Evolutionary conservation across 805 yeast genomes (phyloP).

Genomic region (Maudiozyma pseudohumilis): DNA sequence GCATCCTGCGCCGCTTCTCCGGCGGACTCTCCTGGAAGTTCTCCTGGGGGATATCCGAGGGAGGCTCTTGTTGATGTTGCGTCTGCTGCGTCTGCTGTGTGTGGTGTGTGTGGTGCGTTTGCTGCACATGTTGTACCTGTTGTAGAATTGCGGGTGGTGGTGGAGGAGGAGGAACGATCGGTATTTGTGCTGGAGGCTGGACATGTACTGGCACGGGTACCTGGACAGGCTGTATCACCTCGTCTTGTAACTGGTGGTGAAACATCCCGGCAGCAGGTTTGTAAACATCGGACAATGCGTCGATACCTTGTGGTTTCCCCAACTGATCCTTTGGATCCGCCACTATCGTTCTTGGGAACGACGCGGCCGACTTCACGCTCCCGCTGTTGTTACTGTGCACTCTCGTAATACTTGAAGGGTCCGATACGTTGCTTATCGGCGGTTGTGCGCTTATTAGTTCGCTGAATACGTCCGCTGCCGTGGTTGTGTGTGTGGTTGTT

Average conservation of each 20-base stretch:
- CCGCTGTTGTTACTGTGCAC: too few relatives aligned
- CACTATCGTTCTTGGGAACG: too few relatives aligned
- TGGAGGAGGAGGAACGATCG: too few relatives aligned
- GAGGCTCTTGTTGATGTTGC: too few relatives aligned
- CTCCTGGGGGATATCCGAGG: too few relatives aligned
- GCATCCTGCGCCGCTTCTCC: slow-evolving; percentile 1
- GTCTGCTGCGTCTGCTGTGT: not conserved
- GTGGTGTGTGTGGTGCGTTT: not conserved
- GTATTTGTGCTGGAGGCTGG: too few relatives aligned
- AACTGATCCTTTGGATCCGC: not conserved
- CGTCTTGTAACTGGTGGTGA: not conserved
- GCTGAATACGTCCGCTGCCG: slow-evolving; percentile 4
- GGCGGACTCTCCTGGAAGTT: not conserved
- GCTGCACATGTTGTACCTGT: not conserved
- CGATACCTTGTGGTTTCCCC: not conserved
- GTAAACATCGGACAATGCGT: not conserved
- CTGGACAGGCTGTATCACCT: too few relatives aligned
- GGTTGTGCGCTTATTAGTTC: not conserved
- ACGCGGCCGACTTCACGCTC: too few relatives aligned
- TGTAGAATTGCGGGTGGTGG: too few relatives aligned
- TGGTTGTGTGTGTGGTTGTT: too few relatives aligned
- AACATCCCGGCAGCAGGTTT: slow-evolving; percentile 4
- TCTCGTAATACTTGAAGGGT: too few relatives aligned
- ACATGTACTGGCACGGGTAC: too few relatives aligned
- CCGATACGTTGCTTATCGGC: not conserved